Base-by-base conservation (phyloP, 225 moss, liverwort and hornwort genomes). In the Straminergon stramineum region DNA sequence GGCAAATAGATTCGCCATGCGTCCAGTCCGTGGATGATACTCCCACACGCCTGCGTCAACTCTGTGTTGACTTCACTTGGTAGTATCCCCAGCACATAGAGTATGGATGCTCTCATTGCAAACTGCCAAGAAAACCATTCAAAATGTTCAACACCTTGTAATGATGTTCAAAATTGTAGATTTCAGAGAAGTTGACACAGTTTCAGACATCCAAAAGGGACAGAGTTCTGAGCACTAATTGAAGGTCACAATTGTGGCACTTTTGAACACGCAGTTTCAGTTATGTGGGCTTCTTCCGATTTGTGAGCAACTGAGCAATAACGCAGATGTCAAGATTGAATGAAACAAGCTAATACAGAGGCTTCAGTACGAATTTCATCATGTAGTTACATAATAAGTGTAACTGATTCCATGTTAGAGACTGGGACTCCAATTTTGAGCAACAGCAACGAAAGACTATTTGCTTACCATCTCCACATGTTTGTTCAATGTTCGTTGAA, bases 1-100 rank as follows among this genome's bases (percentile, higher is more conserved):
- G 90, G 88, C 79, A 92, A 88, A 30, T 89, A 90, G 67, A 81
- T 70, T 83, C 60, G 70, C 87, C 89, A 84, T 51, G 79, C 75
- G n/a, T 84, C 66, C 26, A 89, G 32, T 82, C 82, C 88, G 17
- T 67, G 27, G 58, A 82, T 45, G 74, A 91, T 75, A 58, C 81
- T 85, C 74, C 60, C 86, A 26, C 60, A 86, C 3, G 86, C 88
- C 39, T 91, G 55, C 30, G 12, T 81, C 80, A 90, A 32, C 75
- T 86, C 82, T 6, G 28, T 21, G 41, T 65, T 75, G 75, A 90
- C 81, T 64, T 90, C 65, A 12, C 22, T 86, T 16, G 81, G 88
- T 1, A 91, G 86, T 13, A 82, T 34, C 11, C 86, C 90, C 65
- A 86, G 55, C 45, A 75, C 86, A 5, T 82, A 90, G 19, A 90